Percentiles rank a stretch among this genome's conserved stretches.
Evolutionary conservation across 495 filamentous ascomycete genomes (phyloP).

Genomic region (Daldinia concentrica): DNA sequence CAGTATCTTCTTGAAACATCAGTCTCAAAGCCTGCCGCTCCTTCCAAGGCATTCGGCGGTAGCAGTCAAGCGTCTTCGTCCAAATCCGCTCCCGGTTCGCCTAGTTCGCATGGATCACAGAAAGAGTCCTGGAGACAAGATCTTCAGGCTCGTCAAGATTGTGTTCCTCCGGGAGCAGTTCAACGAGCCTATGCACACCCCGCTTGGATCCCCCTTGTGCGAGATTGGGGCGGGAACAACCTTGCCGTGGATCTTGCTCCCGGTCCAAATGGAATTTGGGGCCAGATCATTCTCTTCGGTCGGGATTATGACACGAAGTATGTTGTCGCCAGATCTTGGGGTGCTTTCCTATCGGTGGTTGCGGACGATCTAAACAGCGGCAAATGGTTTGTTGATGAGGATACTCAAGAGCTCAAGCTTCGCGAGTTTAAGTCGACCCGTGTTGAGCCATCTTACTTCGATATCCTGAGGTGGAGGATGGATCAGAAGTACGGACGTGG

Average conservation of each 20-base stretch:
- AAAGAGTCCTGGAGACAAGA: conserved; percentile 79
- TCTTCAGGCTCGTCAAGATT: conserved; percentile 84
- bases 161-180: conserved; percentile 82
- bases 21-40: conserved; percentile 64
- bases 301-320: conserved; percentile 99
- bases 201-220: conserved; percentile 93
- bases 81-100: conserved; percentile 53
- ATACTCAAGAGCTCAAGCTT: conserved; percentile 88
- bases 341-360: conserved; percentile 82
- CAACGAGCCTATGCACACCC: conserved; percentile 95
- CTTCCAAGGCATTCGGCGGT: conserved; percentile 73
- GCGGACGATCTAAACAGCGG: conserved; percentile 90
- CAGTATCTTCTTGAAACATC: conserved; percentile 75
- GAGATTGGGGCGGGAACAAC: conserved; percentile 99
- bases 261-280: conserved; percentile 90
- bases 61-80: conserved; percentile 61
- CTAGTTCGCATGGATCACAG: conserved; percentile 69
- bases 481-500: conserved; percentile 91
- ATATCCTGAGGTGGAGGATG: conserved; percentile 91
- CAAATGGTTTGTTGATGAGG: conserved; percentile 90
- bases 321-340: conserved; percentile 93
- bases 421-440: conserved; percentile 86
- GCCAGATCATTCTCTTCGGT: conserved; percentile 95
- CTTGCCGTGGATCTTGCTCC: conserved; percentile 93
- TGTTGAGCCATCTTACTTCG: conserved; percentile 93